Evolutionary conservation across 805 yeast genomes (phyloP).

Genomic region (Yarrowia porcina): DNA sequence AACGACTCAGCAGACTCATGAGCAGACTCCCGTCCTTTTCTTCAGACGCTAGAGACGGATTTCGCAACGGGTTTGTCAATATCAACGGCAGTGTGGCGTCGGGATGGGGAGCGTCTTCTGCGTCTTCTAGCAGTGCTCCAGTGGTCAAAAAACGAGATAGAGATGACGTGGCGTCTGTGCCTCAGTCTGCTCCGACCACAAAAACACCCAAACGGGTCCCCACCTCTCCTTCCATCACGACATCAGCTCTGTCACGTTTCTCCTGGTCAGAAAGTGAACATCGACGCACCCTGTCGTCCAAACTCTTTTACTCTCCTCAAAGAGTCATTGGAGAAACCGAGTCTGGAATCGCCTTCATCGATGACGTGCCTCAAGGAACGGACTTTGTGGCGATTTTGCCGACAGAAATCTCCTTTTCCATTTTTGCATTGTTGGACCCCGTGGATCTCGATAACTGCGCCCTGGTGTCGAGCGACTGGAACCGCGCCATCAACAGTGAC

Average conservation of each 20-base stretch:
- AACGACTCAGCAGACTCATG: constrained; percentile 12
- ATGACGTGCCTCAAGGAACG: constrained; percentile 21
- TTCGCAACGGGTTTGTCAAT: background rate
- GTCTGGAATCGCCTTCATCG: constrained; percentile 31
- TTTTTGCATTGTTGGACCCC: constrained; percentile 30
- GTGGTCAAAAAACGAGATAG: background rate
- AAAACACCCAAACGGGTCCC: constrained; percentile 4
- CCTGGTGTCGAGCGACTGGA: constrained; percentile 32
- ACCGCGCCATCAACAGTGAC: constrained; percentile 26
- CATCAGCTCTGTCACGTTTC: background rate
- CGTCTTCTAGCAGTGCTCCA: background rate
- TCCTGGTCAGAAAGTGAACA: constrained; percentile 10
- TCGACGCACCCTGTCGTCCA: constrained; percentile 12
- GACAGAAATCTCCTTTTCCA: constrained; percentile 28
- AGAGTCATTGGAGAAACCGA: constrained; percentile 29
- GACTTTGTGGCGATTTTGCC: constrained; percentile 30
- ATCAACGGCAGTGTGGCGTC: constrained; percentile 6
- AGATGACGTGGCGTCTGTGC: background rate
- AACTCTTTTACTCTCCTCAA: constrained; percentile 10
- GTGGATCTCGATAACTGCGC: constrained; percentile 28
- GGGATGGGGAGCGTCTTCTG: background rate
- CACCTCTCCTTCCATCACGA: background rate
- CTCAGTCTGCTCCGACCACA: background rate
- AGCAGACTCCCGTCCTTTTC: constrained; percentile 5
- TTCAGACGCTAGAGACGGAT: constrained; percentile 5